phyloP scores from a whole-genome alignment of 2,329 filamentous ascomycete species.

The Clarireedia sp. region DNA sequence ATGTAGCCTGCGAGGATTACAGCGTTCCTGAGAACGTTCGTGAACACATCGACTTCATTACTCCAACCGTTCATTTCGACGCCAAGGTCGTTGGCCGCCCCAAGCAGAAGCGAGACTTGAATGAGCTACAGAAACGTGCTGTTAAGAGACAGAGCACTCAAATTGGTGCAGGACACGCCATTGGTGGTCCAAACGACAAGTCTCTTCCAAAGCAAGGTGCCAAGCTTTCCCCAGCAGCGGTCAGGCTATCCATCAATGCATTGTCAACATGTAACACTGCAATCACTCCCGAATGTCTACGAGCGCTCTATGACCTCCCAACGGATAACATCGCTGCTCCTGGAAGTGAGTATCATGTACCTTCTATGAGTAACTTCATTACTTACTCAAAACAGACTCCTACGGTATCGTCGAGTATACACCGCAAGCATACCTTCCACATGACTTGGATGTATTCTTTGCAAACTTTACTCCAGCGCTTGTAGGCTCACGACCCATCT shows the following conservation, averaged over 20 bases:
- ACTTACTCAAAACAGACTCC: slow-evolving; percentile 28
- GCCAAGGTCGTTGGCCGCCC: slow-evolving; percentile 3
- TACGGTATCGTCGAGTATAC: slow-evolving; percentile 42
- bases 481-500: slow-evolving; percentile 36
- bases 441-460: slow-evolving; percentile 42
- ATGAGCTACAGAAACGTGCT: neutral
- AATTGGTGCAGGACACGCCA: slow-evolving; percentile 37
- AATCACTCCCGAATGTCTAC: slow-evolving; percentile 48
- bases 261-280: slow-evolving; percentile 38
- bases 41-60: slow-evolving; percentile 13
- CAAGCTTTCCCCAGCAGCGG: neutral
- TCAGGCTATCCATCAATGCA: neutral
- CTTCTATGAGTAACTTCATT: too few relatives aligned
- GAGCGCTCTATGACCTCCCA: slow-evolving; percentile 40
- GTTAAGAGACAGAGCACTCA: neutral
- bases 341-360: slow-evolving; percentile 7
- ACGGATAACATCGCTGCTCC: slow-evolving; percentile 26
- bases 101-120: slow-evolving; percentile 6
- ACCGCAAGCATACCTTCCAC: slow-evolving; percentile 42
- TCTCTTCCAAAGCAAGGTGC: slow-evolving; percentile 29
- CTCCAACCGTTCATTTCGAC: slow-evolving; percentile 13
- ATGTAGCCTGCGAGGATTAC: slow-evolving; percentile 13
- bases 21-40: slow-evolving; percentile 9
- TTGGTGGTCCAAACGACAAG: slow-evolving; percentile 26
- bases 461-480: slow-evolving; percentile 35